These are phyloP conservation scores for Asterella californica DNA, from an alignment of 225 moss, liverwort and hornwort genomes.

Conservation along the genomic window DNA sequence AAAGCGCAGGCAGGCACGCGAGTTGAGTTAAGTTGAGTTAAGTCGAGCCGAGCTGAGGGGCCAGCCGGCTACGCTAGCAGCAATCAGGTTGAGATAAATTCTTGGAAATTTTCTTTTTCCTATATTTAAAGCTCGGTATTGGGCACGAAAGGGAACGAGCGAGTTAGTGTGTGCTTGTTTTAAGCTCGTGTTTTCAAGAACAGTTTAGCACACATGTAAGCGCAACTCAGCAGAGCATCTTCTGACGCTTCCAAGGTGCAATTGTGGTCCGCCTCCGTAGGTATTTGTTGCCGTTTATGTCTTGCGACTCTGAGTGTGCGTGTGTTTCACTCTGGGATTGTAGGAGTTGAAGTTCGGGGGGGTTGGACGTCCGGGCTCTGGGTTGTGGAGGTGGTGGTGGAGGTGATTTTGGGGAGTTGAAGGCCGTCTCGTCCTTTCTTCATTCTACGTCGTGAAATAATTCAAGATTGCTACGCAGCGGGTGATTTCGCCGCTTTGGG, in stretches of 20 bases:
- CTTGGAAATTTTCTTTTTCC: background rate
- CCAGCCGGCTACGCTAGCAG: background rate
- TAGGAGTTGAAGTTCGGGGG: background rate
- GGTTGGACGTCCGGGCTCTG: background rate
- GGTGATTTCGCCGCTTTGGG: background rate
- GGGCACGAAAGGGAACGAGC: background rate
- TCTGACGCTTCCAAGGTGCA: background rate
- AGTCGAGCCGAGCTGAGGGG: background rate
- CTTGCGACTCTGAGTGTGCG: background rate
- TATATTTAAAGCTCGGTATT: constrained; percentile 2
- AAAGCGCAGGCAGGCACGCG: background rate
- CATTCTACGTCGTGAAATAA: background rate
- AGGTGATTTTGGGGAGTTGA: background rate
- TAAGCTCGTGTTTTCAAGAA: background rate
- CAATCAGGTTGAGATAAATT: background rate
- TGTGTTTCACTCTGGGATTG: constrained; percentile 9
- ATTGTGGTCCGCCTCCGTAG: background rate
- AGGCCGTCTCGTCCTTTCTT: background rate
- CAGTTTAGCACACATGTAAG: constrained; percentile 4
- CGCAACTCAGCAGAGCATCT: background rate
- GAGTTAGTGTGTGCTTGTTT: background rate
- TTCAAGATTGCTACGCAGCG: background rate
- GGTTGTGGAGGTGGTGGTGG: background rate
- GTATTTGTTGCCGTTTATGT: background rate
- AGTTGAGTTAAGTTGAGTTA: background rate